Evolutionary conservation across 2,329 filamentous ascomycete species (phyloP).

Genomic region (Penicillium oxalicum): DNA sequence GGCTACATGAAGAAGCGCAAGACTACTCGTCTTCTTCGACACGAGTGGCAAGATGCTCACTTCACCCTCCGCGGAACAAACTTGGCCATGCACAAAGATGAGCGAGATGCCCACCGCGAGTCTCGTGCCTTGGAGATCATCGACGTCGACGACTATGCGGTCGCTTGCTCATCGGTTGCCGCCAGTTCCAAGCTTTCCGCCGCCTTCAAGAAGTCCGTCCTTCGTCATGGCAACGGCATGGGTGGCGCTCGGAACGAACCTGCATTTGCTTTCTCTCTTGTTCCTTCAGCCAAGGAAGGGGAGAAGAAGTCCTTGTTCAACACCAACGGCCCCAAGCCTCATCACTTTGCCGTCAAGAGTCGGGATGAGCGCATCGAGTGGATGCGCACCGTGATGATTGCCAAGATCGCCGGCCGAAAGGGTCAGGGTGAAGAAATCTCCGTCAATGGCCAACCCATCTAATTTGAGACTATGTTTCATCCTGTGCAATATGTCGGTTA

Average conservation of each 20-base stretch:
- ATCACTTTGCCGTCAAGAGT: conserved; percentile 85
- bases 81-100: conserved; percentile 39
- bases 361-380: conserved; percentile 92
- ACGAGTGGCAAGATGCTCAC: conserved; percentile 89
- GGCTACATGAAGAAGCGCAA: conserved; percentile 94
- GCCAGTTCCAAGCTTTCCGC: conserved; percentile 76
- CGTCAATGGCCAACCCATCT: not conserved
- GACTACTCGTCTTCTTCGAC: conserved; percentile 72
- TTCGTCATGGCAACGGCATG: conserved; percentile 36
- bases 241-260: conserved; percentile 24
- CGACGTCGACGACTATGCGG: conserved; percentile 20
- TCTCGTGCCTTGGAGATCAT: conserved; percentile 24
- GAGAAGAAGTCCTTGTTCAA: conserved; percentile 28
- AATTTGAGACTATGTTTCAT: too few species aligned
- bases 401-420: conserved; percentile 19
- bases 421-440: not conserved
- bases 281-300: conserved; percentile 42
- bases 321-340: conserved; percentile 71
- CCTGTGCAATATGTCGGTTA: too few species aligned
- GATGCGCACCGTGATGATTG: conserved; percentile 49
- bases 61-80: conserved; percentile 73
- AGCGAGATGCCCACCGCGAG: conserved; percentile 15
- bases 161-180: conserved; percentile 63
- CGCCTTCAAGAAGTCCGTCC: conserved; percentile 62
- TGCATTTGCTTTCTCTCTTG: conserved; percentile 39